A percentile compares a stretch with the other conserved stretches of the same genome.
Evolutionary conservation across 805 yeast genomes (phyloP).

Genomic region (Barnettozyma sp.): DNA sequence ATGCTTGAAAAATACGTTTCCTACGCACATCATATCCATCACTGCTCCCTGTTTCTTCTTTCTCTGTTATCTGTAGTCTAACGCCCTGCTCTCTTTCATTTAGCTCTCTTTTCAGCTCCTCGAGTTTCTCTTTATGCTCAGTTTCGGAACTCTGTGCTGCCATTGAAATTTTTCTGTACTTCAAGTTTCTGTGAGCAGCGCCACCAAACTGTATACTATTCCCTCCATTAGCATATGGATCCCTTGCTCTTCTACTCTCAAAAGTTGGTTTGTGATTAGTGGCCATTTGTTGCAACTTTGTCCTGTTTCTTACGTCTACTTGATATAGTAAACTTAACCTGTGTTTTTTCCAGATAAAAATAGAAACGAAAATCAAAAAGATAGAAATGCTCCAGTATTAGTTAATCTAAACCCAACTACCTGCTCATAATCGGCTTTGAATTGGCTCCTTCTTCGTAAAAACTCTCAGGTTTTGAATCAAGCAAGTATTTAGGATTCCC

Average conservation of each 20-base stretch:
- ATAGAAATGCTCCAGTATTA: too few species aligned
- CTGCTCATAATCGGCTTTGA: too few species aligned
- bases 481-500: too few species aligned
- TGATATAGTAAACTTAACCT: too few species aligned
- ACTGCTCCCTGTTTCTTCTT: neutral
- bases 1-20: slow-evolving; percentile 10
- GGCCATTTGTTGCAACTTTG: slow-evolving; percentile 39
- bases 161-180: slow-evolving; percentile 32
- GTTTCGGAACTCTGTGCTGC: neutral
- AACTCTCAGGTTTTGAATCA: too few species aligned
- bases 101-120: slow-evolving; percentile 19
- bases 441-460: too few species aligned
- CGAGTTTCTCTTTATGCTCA: slow-evolving; percentile 14
- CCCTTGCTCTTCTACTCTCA: slow-evolving; percentile 53
- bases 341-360: neutral
- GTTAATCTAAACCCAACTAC: too few species aligned
- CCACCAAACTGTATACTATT: slow-evolving; percentile 8
- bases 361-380: neutral
- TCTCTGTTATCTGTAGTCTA: neutral
- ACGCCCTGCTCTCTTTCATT: slow-evolving; percentile 11
- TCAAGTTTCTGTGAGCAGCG: slow-evolving; percentile 49
- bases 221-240: slow-evolving; percentile 21
- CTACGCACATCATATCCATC: slow-evolving; percentile 11
- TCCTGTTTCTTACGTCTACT: neutral
- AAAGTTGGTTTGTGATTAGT: slow-evolving; percentile 67